Conservation (phyloP, 1,139 yeast species). For the Blastobotrys indianensis region DNA sequence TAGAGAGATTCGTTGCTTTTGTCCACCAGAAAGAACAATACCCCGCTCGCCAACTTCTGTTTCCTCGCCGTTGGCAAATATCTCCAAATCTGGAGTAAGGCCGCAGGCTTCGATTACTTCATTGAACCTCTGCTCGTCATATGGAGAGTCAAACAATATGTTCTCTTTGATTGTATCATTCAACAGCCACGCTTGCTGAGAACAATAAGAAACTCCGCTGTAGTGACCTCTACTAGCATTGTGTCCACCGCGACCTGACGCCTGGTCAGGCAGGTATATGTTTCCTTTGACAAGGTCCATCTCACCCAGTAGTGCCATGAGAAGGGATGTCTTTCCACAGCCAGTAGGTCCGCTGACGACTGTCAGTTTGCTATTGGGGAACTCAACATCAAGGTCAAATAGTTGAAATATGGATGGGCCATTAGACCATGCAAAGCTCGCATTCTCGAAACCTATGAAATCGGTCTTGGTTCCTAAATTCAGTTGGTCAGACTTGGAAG, state of each 20-base stretch:
- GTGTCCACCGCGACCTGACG: constrained; percentile 57
- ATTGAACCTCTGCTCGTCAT: constrained; percentile 65
- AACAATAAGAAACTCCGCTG: constrained; percentile 89
- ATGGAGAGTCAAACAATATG: constrained; percentile 73
- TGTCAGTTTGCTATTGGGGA: constrained; percentile 68
- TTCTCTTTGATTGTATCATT: constrained; percentile 83
- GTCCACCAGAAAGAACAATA: constrained; percentile 93
- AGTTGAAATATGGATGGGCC: constrained; percentile 53
- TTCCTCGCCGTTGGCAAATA: constrained; percentile 57
- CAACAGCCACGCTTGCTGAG: constrained; percentile 92
- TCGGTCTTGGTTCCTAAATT: constrained; percentile 53
- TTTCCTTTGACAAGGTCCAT: constrained; percentile 72
- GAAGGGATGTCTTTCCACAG: constrained; percentile 84
- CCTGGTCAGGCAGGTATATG: constrained; percentile 69
- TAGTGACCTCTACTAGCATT: constrained; percentile 56
- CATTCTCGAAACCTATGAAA: constrained; percentile 75
- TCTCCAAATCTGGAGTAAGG: constrained; percentile 71
- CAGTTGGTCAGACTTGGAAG: constrained; percentile 75
- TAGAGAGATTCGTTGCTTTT: constrained; percentile 89
- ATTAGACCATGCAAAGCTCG: constrained; percentile 66
- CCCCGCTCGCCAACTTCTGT: constrained; percentile 96
- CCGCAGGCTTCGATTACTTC: constrained; percentile 67
- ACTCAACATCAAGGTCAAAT: constrained; percentile 61
- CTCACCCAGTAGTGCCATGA: constrained; percentile 89
- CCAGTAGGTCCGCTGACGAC: constrained; percentile 95